A percentile compares a stretch with the other conserved stretches of the same genome.
Conservation (phyloP, 140 eudicot species). For the Senecio squalidus region DNA sequence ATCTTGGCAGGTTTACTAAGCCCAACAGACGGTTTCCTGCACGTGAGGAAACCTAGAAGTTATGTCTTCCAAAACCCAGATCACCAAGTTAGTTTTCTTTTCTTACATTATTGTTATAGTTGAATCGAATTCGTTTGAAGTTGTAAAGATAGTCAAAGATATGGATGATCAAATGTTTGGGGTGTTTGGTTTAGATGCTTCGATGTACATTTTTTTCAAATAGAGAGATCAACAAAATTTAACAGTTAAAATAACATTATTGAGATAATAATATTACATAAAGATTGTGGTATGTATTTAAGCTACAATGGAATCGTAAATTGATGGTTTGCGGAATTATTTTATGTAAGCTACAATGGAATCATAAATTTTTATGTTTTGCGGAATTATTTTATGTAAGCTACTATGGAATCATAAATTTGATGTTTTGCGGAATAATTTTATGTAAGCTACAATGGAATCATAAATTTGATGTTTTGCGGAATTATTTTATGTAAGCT, state of each 20-base stretch:
- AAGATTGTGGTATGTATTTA: too few relatives aligned
- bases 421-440: too few relatives aligned
- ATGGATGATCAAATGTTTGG: neutral
- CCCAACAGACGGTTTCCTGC: conserved; percentile 57
- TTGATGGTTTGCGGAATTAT: too few relatives aligned
- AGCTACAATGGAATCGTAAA: too few relatives aligned
- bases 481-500: too few relatives aligned
- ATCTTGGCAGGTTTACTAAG: conserved; percentile 78
- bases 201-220: neutral
- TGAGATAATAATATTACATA: too few relatives aligned
- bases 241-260: neutral
- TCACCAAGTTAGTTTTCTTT: conserved; percentile 61
- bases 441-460: too few relatives aligned
- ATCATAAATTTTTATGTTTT: too few relatives aligned
- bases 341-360: too few relatives aligned
- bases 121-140: neutral
- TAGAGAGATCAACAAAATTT: neutral
- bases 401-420: too few relatives aligned
- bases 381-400: too few relatives aligned
- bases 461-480: too few relatives aligned
- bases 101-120: neutral
- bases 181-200: neutral
- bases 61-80: conserved; percentile 90
- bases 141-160: conserved; percentile 4
- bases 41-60: conserved; percentile 83